Base-by-base conservation (phyloP, 2,329 filamentous ascomycete species). In the Bipolaris cookei region DNA sequence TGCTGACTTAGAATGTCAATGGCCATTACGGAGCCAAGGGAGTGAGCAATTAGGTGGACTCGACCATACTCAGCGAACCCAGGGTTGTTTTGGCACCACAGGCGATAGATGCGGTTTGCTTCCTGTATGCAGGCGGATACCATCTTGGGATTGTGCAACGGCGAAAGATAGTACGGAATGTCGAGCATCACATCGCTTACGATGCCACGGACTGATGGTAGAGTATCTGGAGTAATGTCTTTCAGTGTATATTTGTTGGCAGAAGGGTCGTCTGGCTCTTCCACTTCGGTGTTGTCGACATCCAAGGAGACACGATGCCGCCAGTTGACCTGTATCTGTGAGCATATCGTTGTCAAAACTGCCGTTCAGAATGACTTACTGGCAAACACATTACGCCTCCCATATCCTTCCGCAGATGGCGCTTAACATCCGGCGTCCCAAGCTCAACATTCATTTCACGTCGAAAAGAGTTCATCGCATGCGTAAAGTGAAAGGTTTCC, bases 141-240 rank as follows among this genome's bases (percentile, higher is more conserved):
- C 93, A 99, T 98, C 76, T 92, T 97, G 3, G 89, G 86, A 70
- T 98, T 97, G 77, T 98, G 94, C 54, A 76, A 70, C 57, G 96
- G 90, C 0, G 94, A 98, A 78, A 99, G 88, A 78, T 98, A 99
- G 73, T 97, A 98, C 0, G 95, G 95, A 47, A 99, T 94, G 73
- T 99, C 95, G 47, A 98, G 89, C 92, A 99, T 97, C 67, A 99
- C 92, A 74, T 99, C 95, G 39, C 91, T 96, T 59, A 99, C 96
- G 72, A 99, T 87, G 70, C 90, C 91, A 43, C 95, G 88, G 7
- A 99, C 90, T 0, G 91, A 92, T 0, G 94, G 93, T 28, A 99
- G 91, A 0, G 91, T 95, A 39, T 88, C 86, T 1, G 92, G 93
- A 4, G 96, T 97, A 64, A 99, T 97, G 66, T 98, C 93, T 66